Evolutionary conservation across 2,329 filamentous ascomycete species (phyloP).

Genomic region (Xenoacremonium recifei): DNA sequence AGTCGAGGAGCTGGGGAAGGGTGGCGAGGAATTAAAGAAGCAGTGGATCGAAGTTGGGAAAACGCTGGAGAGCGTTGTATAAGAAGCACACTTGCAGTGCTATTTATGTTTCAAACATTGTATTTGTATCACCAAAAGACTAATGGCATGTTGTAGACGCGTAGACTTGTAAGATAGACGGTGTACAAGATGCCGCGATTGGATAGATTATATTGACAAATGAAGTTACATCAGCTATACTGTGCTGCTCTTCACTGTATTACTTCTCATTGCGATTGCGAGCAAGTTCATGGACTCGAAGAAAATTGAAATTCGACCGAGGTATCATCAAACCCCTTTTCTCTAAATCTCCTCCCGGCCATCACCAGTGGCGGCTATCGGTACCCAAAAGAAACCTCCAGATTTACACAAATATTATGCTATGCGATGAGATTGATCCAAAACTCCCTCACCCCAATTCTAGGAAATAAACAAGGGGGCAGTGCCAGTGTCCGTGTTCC

Average conservation of each 20-base stretch:
- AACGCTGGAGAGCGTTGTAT: not conserved
- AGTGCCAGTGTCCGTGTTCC: slow-evolving; percentile 9
- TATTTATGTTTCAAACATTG: not conserved
- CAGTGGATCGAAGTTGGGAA: slow-evolving; percentile 12
- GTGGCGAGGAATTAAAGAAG: slow-evolving; percentile 10
- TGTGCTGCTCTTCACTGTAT: too few relatives aligned
- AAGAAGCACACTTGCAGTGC: not conserved
- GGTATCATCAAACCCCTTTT: not conserved
- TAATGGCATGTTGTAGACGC: not conserved
- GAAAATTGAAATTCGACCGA: too few relatives aligned
- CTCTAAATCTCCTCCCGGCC: not conserved
- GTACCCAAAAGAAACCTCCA: not conserved
- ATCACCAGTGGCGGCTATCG: not conserved
- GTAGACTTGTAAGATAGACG: not conserved
- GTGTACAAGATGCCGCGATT: slow-evolving; percentile 6
- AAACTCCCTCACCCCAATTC: slow-evolving; percentile 9
- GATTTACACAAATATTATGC: slow-evolving; percentile 4
- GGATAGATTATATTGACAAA: not conserved
- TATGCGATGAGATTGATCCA: slow-evolving; percentile 3
- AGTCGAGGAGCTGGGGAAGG: slow-evolving; percentile 16
- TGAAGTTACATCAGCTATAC: not conserved
- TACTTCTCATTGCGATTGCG: too few relatives aligned
- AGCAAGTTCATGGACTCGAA: too few relatives aligned
- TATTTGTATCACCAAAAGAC: not conserved
- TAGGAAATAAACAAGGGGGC: slow-evolving; percentile 6